Evolutionary conservation across 176 grass and related monocot genomes (phyloP), one percentile per base, ranked within the genome.

Genomic region (Canna indica): DNA sequence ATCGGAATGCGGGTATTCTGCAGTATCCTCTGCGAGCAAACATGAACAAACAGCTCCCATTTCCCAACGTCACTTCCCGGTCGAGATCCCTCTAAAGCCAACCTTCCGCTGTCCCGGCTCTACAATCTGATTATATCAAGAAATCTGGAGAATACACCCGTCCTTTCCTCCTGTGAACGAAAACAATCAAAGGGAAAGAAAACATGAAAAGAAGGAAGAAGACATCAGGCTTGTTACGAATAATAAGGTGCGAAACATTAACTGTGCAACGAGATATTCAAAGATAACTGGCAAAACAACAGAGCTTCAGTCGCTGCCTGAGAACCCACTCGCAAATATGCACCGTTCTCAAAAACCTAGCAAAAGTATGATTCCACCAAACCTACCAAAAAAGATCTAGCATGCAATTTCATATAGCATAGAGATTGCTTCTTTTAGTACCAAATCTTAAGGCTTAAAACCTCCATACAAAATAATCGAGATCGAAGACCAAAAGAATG

Each of bases 31-130:
- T 7, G 42, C 70, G 67, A 87, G 81, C 59, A 90, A 79, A 38
- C 94, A 92, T 13, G 94, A 99, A 77, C 88, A 99, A 20, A 90
- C 61, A 71, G 88, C 81, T 64, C 94, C 94, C 94, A 99, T 99
- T 39, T 75, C 64, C 64, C 67, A 76, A 53, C 26, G 65, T 61
- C 16, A 42, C 16, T 56, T 68, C 54, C 33, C 33, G 16, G 34
- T 48, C 14, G 24, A 70, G 20, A 44, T 45, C n/a, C 11, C 14
- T 50, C 28, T 32, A 8, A 70, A 18, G 14, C 28, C 28, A n/a
- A 46, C 18, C 44, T 28, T 22, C 7, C 41, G 1, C 8, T 48
- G 10, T 47, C 68, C 44, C 28, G 32, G 8, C 36, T 31, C 45
- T 20, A 39, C 15, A 7, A 30, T 31, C 41, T 70, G 42, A 70